phyloP scores from a whole-genome alignment of 257 asterid species.

The Rauvolfia tetraphylla region DNA sequence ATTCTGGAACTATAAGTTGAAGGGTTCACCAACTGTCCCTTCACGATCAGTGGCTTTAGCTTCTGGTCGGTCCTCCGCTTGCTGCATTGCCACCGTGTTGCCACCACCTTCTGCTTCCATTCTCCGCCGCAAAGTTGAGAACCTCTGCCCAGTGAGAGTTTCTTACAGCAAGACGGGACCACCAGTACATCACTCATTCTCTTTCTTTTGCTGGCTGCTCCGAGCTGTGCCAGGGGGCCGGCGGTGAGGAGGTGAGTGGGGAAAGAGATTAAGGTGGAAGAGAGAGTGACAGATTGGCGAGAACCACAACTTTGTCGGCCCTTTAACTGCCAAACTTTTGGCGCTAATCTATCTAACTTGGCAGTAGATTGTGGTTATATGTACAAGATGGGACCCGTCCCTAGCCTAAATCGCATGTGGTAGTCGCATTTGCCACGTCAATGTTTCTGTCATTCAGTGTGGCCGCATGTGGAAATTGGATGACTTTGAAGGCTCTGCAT shows the following conservation, averaged over 20 bases:
- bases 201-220: neutral
- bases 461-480: neutral
- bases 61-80: constrained; percentile 9
- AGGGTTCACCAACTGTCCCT: constrained; percentile 44
- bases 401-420: neutral
- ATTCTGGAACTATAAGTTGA: constrained; percentile 70
- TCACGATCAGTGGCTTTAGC: constrained; percentile 17
- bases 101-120: constrained; percentile 13
- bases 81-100: constrained; percentile 25
- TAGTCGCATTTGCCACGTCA: neutral
- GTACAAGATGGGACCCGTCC: neutral
- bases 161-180: constrained; percentile 7
- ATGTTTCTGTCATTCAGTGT: neutral
- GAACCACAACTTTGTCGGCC: neutral
- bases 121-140: constrained; percentile 2
- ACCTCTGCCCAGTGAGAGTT: constrained; percentile 6
- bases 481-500: too few relatives aligned
- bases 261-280: neutral
- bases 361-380: constrained; percentile 8
- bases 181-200: constrained; percentile 6
- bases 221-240: too few relatives aligned
- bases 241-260: too few relatives aligned
- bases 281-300: neutral
- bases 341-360: constrained; percentile 2
- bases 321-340: neutral